Evolutionary conservation across 345 rosid species (phyloP), one percentile per base, ranked within the genome.

Genomic region (Leavenworthia alabamica): DNA sequence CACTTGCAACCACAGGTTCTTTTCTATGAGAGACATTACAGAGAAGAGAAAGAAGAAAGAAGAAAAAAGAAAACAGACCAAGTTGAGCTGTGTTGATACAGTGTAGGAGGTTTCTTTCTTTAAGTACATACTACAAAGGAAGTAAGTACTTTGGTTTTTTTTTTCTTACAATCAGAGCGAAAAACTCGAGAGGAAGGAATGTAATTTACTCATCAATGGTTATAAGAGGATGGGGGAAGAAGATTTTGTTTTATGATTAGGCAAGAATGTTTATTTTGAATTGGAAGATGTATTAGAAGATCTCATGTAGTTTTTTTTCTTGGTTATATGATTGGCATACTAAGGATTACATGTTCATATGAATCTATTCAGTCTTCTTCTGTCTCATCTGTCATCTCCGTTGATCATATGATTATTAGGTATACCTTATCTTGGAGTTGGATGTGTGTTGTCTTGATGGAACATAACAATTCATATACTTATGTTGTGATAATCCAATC

Each of bases 1-100:
- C 99, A 73, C 72, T 76, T 89, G 80, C 99, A 93, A 59, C 97
- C 99, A 39, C 99, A 93, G 80, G 96, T 89, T 76, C 86, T 93
- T 44, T 81, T 93, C 79, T 93, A 79, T 43, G 96, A 86, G 75
- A 71, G 79, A 85, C 88, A 69, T 72, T 81, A 75, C 80, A 77
- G 94, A 82, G 64, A 71, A 80, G 83, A 86, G 65, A 74, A 80
- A 73, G 78, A 77, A 8, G 11, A 11, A 45, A 8, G 12, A 11
- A 36, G 4, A 4, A 33, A 39, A 69, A 10, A 4, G 15, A 45
- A 33, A 20, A 11, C 13, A 44, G 48, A 20, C 14, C 44, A 53
- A 68, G 52, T 59, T 17, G 42, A 70, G 63, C 35, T 53, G 5
- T 32, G 46, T 41, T 46, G 24, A 46, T 71, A 56, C 53, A 71